Percentiles rank a stretch among this genome's conserved stretches.
phyloP scores from a whole-genome alignment of 2,329 filamentous ascomycete species.

The Aspergillus tamarii region DNA sequence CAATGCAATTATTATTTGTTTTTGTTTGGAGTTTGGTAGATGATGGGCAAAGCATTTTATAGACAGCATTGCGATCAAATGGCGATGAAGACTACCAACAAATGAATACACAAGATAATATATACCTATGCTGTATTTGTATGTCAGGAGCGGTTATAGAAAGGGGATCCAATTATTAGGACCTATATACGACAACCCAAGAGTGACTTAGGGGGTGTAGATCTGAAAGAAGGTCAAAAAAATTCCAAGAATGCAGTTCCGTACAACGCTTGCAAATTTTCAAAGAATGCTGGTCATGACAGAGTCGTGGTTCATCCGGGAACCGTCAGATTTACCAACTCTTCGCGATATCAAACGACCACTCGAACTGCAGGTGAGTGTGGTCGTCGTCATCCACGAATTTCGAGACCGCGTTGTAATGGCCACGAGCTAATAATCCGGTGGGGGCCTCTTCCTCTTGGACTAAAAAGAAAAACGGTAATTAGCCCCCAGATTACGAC shows the following conservation, averaged over 20 bases:
- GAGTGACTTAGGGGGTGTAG: not conserved
- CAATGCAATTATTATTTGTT: slow-evolving; percentile 21
- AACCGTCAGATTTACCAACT: slow-evolving; percentile 65
- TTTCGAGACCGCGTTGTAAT: slow-evolving; percentile 85
- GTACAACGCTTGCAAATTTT: slow-evolving; percentile 32
- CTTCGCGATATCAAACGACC: slow-evolving; percentile 96
- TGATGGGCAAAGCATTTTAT: slow-evolving; percentile 29
- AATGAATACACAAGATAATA: not conserved
- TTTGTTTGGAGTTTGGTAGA: slow-evolving; percentile 35
- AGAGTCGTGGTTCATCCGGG: slow-evolving; percentile 18
- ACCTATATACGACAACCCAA: slow-evolving; percentile 12
- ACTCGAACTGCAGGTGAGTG: slow-evolving; percentile 88
- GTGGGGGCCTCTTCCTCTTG: slow-evolving; percentile 88
- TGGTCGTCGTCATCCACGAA: slow-evolving; percentile 96
- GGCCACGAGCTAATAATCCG: slow-evolving; percentile 85
- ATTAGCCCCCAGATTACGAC: not conserved
- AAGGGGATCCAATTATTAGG: slow-evolving; percentile 5
- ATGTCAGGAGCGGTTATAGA: not conserved
- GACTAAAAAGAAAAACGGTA: slow-evolving; percentile 61
- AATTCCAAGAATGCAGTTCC: slow-evolving; percentile 24
- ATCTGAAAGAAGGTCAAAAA: slow-evolving; percentile 2
- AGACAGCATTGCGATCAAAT: slow-evolving; percentile 22
- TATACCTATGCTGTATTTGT: slow-evolving; percentile 5
- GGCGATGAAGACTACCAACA: not conserved
- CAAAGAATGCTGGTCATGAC: slow-evolving; percentile 28